These are phyloP conservation scores for Limonomyces culmigenus DNA, from an alignment of 1,284 basidiomycete genomes.

Conservation along the genomic window DNA sequence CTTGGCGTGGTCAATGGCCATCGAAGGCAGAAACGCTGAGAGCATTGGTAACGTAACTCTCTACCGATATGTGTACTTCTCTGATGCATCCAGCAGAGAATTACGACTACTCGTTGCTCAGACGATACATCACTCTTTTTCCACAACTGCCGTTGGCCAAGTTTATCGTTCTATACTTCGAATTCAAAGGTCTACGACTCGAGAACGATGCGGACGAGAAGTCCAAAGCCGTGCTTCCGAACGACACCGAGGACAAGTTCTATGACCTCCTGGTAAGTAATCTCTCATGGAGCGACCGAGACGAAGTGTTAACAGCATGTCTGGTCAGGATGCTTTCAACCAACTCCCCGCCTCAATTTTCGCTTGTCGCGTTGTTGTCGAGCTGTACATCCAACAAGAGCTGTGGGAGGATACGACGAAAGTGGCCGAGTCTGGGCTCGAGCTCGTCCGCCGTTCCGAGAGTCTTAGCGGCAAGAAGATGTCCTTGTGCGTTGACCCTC, in stretches of 20 bases:
- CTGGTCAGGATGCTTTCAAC: conserved; percentile 38
- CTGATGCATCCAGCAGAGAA: conserved; percentile 27
- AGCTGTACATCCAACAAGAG: conserved; percentile 57
- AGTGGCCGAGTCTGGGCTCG: conserved; percentile 53
- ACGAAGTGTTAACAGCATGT: neutral
- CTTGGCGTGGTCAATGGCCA: conserved; percentile 60
- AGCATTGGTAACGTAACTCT: conserved; percentile 48
- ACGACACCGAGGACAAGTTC: conserved; percentile 17
- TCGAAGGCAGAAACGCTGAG: conserved; percentile 67
- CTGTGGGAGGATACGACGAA: conserved; percentile 69
- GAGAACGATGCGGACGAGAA: conserved; percentile 26
- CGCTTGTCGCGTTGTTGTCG: conserved; percentile 52
- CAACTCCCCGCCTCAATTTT: conserved; percentile 46
- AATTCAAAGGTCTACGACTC: conserved; percentile 31
- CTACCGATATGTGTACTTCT: conserved; percentile 22
- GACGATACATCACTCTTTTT: conserved; percentile 55
- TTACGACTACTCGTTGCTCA: conserved; percentile 47
- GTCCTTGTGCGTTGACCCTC: no score
- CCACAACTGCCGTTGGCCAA: conserved; percentile 37
- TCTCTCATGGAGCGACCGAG: conserved; percentile 1
- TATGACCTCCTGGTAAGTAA: conserved; percentile 28
- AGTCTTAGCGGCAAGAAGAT: no score
- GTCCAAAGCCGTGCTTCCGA: conserved; percentile 15
- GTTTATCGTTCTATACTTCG: conserved; percentile 55
- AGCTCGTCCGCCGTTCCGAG: conserved; percentile 39